phyloP scores from a whole-genome alignment of 331 rosid genomes.

The Ulmus americana region DNA sequence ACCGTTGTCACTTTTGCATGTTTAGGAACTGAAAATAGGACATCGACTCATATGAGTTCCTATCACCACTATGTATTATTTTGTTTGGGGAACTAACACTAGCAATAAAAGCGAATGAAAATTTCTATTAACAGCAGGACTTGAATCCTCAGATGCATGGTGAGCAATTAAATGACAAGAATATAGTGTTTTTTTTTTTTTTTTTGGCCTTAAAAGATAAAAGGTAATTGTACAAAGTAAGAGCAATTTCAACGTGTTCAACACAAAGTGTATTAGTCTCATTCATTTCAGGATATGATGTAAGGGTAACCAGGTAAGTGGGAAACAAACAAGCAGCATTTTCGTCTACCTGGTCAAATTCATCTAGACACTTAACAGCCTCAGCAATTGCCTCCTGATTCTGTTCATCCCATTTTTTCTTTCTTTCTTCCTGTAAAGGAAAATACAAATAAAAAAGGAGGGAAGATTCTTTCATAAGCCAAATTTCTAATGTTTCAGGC shows the following conservation, averaged over 20 bases:
- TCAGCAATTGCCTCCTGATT: slow-evolving; percentile 79
- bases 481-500: neutral
- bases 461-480: neutral
- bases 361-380: slow-evolving; percentile 64
- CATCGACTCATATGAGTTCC: too few species aligned
- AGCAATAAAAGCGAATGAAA: too few species aligned
- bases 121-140: too few species aligned
- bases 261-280: slow-evolving; percentile 1
- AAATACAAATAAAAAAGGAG: neutral
- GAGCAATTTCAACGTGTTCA: neutral
- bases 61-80: too few species aligned
- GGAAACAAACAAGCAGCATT: slow-evolving; percentile 20
- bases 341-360: slow-evolving; percentile 75
- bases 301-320: neutral
- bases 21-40: neutral
- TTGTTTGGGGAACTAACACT: too few species aligned
- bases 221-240: too few species aligned
- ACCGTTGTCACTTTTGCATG: neutral
- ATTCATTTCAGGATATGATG: slow-evolving; percentile 5
- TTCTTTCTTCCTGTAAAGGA: slow-evolving; percentile 60
- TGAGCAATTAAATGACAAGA: too few species aligned
- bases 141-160: too few species aligned
- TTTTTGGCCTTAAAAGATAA: too few species aligned
- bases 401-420: slow-evolving; percentile 76
- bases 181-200: too few species aligned